A percentile compares a stretch with the other conserved stretches of the same genome.
phyloP scores from a whole-genome alignment of 2,329 filamentous ascomycete species.

The Colletotrichum endophyticum region DNA sequence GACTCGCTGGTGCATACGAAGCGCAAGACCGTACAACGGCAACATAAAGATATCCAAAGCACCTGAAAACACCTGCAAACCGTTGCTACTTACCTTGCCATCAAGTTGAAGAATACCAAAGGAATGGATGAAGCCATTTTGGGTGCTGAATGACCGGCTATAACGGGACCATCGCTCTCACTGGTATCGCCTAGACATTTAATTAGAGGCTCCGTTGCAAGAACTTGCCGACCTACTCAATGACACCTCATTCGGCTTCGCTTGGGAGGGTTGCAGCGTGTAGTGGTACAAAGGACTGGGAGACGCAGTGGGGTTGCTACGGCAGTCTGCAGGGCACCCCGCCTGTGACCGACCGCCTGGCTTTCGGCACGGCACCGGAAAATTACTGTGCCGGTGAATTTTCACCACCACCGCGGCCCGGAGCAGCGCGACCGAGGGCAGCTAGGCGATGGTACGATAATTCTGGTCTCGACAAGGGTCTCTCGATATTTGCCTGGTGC shows the following conservation, averaged over 20 bases:
- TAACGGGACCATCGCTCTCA: not conserved
- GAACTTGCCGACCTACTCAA: not conserved
- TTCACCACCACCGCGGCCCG: not conserved
- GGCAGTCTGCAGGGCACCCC: not conserved
- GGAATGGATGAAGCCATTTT: not conserved
- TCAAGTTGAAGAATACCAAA: not conserved
- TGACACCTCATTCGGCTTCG: not conserved
- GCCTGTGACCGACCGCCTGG: not conserved
- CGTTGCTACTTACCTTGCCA: not conserved
- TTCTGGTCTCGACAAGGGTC: not conserved
- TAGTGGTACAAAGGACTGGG: not conserved
- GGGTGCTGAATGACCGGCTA: not conserved
- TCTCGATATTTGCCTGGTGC: not conserved
- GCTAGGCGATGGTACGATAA: conserved; percentile 6
- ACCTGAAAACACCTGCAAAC: not conserved
- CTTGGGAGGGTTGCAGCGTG: not conserved
- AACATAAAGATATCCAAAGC: not conserved
- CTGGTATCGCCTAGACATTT: not conserved
- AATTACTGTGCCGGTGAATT: not conserved
- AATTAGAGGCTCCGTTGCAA: not conserved
- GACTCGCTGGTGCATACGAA: not conserved
- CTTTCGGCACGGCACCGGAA: not conserved
- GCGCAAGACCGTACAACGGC: not conserved
- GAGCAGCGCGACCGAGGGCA: not conserved
- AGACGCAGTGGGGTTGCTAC: not conserved